These are phyloP conservation scores for Fusarium sp. DNA, from an alignment of 2,329 filamentous ascomycete species.

Conservation along the genomic window DNA sequence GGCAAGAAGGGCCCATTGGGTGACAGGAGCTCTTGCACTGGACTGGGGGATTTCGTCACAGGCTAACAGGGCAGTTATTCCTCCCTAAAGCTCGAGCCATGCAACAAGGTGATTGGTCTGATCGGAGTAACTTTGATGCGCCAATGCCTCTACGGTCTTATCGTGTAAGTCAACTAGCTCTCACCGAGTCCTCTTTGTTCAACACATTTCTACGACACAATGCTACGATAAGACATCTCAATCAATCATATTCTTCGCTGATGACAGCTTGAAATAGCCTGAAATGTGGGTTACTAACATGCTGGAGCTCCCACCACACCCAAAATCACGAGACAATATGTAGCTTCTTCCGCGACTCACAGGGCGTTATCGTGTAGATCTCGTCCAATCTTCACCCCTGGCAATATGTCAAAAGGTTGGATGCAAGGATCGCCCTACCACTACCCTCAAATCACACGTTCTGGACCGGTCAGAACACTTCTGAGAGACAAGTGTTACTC, in stretches of 20 bases:
- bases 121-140: conserved; percentile 41
- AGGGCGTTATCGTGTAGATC: conserved; percentile 17
- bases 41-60: conserved; percentile 6
- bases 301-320: conserved; percentile 11
- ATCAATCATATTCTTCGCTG: conserved; percentile 23
- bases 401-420: conserved; percentile 31
- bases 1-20: conserved; percentile 9
- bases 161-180: conserved; percentile 40
- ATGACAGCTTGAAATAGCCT: conserved; percentile 7
- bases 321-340: conserved; percentile 33
- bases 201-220: conserved; percentile 28
- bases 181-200: conserved; percentile 40
- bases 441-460: conserved; percentile 39
- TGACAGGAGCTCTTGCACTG: neutral
- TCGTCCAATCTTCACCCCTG: conserved; percentile 37
- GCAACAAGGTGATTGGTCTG: conserved; percentile 17
- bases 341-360: conserved; percentile 22
- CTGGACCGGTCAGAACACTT: conserved; percentile 33
- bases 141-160: neutral
- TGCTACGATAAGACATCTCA: conserved; percentile 28
- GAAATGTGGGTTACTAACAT: conserved; percentile 22
- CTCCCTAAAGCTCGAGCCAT: neutral
- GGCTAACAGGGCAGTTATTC: conserved; percentile 1
- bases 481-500: conserved; percentile 39
- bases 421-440: conserved; percentile 34